A percentile compares a stretch with the other conserved stretches of the same genome.
phyloP scores from a whole-genome alignment of 1,139 yeast genomes.

The Sugiyamaella grinbergsii region DNA sequence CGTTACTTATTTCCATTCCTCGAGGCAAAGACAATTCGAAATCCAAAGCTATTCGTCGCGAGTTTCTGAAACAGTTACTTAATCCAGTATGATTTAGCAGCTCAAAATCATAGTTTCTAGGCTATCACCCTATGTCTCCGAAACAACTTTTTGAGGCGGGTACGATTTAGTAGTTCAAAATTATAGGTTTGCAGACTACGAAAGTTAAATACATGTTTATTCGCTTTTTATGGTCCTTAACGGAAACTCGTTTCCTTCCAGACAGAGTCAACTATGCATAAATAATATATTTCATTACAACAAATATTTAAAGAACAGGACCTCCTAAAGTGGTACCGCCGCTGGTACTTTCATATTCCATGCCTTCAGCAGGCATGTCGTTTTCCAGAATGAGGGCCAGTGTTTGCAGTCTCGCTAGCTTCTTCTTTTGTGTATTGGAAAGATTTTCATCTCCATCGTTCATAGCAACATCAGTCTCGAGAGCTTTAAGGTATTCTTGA shows the following conservation, averaged over 20 bases:
- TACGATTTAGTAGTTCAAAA: no score
- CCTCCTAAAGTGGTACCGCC: conserved; percentile 87
- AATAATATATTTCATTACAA: neutral
- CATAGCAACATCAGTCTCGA: conserved; percentile 41
- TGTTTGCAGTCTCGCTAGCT: conserved; percentile 34
- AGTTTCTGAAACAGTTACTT: conserved; percentile 32
- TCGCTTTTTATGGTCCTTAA: neutral
- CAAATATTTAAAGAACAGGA: conserved; percentile 41
- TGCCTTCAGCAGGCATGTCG: conserved; percentile 59
- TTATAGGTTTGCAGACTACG: no score
- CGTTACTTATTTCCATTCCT: conserved; percentile 39
- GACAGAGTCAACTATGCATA: neutral
- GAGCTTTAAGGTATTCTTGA: conserved; percentile 27
- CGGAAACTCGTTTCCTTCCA: no score
- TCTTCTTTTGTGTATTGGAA: conserved; percentile 39
- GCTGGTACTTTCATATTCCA: conserved; percentile 52
- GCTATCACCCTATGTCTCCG: no score
- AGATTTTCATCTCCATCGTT: conserved; percentile 53
- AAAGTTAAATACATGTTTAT: neutral
- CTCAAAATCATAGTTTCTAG: no score
- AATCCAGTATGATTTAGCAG: conserved; percentile 18
- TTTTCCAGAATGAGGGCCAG: conserved; percentile 55
- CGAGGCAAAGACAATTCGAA: conserved; percentile 20
- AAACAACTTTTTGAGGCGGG: no score
- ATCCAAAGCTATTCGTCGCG: conserved; percentile 25